Base-by-base conservation (phyloP, 2,329 filamentous ascomycete species). In the Pseudogymnoascus sp. region DNA sequence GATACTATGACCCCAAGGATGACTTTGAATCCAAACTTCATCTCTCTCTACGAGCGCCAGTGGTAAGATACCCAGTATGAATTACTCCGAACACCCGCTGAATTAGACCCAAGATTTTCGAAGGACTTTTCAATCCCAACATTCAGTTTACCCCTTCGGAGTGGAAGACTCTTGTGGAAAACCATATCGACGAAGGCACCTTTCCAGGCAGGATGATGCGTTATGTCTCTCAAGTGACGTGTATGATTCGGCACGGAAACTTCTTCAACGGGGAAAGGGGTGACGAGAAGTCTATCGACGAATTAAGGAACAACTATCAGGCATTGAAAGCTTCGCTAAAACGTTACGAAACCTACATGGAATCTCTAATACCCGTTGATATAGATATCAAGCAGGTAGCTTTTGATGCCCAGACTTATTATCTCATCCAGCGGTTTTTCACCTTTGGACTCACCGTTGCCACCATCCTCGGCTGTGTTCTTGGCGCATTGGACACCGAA, bases 21-120 rank as follows among this genome's bases (percentile, higher is more conserved):
- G 63, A 67, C 0, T 75, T 76, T 61, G 74, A 75, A 61, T 57
- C 61, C 14, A 70, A 68, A 58, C 57, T 76, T 5, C 65, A 75
- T 2, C 62, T 73, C 9, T 69, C 73, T 1, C 43, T 75, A 39
- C 68, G 73, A 1, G 73, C 72, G 2, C 69, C 68, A n/a, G 71
- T 75, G 58, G 73, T 75, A 68, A 53, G 47, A 53, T 53, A 53
- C 15, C 28, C 9, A 20, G 47, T 12, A 11, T 53, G 15, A 14
- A 20, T 18, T 53, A 5, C 25, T 53, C 8, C 18, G 47, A 6
- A 53, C 11, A 53, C 18, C 8, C 18, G n/a, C 28, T 53, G 33
- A 53, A 9, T 33, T 20, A 18, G 28, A 5, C 4, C 11, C 9
- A 53, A 53, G 71, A 62, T 75, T 4, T 72, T 75, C 50, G 73